Evolutionary conservation across 1,284 basidiomycete genomes (phyloP), one percentile per base, ranked within the genome.

Genomic region (Fomitopsis pinicola): DNA sequence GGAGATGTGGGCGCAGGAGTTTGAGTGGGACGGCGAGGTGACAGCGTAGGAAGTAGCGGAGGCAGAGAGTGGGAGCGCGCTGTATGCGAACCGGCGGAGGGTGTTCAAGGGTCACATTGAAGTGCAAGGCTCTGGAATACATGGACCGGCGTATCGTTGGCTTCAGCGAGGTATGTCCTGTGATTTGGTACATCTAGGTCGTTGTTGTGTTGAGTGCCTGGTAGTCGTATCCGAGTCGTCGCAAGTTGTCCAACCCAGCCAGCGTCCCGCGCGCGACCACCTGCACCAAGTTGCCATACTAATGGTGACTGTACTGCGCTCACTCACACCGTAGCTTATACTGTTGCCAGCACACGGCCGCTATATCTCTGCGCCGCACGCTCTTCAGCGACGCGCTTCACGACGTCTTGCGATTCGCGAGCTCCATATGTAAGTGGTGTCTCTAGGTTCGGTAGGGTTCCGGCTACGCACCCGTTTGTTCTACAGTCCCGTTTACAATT

Each of bases 81-180:
- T 92, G 67, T 92, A 92, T 66, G 84, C 87, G 15, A 84, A 80
- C 62, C 88, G 82, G 80, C 87, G 85, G 78, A 78, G 82, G 65
- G 92, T 92, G 90, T 92, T 93, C 83, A 93, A 92, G 79, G 91
- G 91, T 22, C 90, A 92, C 79, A n/a, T n/a, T n/a, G n/a, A 89
- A 84, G 68, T 91, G 75, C 62, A 79, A 85, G 59, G 75, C 89
- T 60, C 75, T 92, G 80, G 79, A 82, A 69, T 82, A 85, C 70
- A 91, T 92, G 89, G 68, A 76, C 44, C 79, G 80, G 66, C 82
- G 88, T 62, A 78, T 91, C 64, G 73, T 74, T 64, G 79, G 80
- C 57, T 91, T 84, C 81, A 89, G 86, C 72, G 75, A 75, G 72
- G 89, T 86, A 69, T 66, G 87, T 73, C 10, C 22, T 2, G 1